These are phyloP conservation scores for Ophiostoma novo-ulmi DNA, from an alignment of 2,329 filamentous ascomycete genomes.

Conservation along the genomic window DNA sequence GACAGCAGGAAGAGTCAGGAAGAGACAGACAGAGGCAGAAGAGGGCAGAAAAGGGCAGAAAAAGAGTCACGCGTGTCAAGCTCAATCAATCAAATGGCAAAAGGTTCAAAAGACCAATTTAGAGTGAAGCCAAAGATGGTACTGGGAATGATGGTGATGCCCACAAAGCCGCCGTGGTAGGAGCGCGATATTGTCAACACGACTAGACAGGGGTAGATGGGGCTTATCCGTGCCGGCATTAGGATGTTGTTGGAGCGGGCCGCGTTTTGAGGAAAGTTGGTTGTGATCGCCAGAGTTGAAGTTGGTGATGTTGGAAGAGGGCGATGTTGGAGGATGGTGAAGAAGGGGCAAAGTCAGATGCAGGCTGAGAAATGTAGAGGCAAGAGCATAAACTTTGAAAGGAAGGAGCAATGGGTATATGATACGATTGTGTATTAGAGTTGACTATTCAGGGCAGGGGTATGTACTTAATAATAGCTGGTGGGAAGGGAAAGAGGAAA, in stretches of 20 bases:
- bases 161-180: constrained; percentile 4
- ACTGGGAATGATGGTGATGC: background rate
- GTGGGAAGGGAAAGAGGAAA: background rate
- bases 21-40: background rate
- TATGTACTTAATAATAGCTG: background rate
- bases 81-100: background rate
- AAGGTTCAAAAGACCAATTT: background rate
- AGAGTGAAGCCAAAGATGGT: constrained; percentile 10
- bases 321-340: background rate
- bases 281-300: background rate
- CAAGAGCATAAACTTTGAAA: background rate
- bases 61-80: background rate
- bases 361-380: background rate
- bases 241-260: constrained; percentile 6
- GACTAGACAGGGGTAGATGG: constrained; percentile 13
- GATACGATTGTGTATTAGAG: background rate
- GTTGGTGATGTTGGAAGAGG: constrained; percentile 13
- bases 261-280: constrained; percentile 2
- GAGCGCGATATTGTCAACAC: constrained; percentile 5
- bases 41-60: background rate
- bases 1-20: too few relatives aligned
- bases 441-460: background rate
- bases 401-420: background rate
- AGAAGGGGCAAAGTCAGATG: background rate
- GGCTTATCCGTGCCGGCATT: background rate